A percentile compares a stretch with the other conserved stretches of the same genome.
Conservation (phyloP, 73 alveolate genomes). For the Durusdinium trenchii region DNA sequence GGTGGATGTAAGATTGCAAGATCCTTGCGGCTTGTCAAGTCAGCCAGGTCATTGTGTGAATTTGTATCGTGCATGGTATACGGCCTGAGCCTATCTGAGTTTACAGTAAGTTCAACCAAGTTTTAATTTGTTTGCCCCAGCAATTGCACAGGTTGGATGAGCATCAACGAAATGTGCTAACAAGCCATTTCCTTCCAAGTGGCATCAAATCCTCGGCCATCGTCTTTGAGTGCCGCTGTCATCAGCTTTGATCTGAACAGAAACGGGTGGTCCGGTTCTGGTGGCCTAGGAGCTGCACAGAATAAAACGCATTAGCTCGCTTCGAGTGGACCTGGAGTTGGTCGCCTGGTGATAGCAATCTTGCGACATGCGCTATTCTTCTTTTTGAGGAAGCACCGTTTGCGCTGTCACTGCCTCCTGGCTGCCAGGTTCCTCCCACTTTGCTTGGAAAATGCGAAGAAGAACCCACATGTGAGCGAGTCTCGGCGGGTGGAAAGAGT, state of each 20-base stretch:
- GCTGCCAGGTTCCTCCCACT: constrained; percentile 68
- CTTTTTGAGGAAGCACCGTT: not conserved
- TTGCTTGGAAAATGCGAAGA: constrained; percentile 70
- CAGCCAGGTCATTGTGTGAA: no score
- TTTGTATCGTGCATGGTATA: no score
- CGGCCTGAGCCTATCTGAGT: no score
- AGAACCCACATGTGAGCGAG: constrained; percentile 47
- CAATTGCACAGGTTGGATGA: constrained; percentile 15
- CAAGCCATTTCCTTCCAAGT: constrained; percentile 65
- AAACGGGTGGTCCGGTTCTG: no score
- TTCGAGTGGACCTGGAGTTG: no score
- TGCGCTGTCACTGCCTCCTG: not conserved
- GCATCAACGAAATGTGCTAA: constrained; percentile 25
- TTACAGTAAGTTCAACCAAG: no score
- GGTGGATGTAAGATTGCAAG: not conserved
- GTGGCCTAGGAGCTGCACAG: no score
- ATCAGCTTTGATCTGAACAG: no score
- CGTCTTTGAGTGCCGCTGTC: constrained; percentile 55
- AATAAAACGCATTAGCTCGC: no score
- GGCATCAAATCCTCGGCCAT: constrained; percentile 75
- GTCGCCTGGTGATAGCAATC: no score
- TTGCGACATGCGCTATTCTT: not conserved
- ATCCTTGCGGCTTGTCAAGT: no score
- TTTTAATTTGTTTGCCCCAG: not conserved
- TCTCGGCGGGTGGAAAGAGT: constrained; percentile 21